phyloP scores from a whole-genome alignment of 805 yeast species.

The Peterozyma toletana region DNA sequence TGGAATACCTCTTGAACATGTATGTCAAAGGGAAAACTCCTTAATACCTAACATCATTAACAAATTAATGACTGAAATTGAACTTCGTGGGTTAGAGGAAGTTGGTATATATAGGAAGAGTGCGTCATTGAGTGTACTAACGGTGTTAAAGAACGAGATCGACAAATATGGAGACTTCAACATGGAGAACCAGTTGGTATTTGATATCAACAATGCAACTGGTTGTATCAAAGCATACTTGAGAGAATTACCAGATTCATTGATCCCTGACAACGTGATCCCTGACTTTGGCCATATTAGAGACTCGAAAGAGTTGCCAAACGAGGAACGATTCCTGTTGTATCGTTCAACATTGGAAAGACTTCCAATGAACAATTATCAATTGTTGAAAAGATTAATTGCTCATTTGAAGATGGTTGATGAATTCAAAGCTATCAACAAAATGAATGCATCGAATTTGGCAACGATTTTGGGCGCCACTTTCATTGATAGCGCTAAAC shows the following conservation, averaged over 20 bases:
- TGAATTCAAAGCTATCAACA: conserved; percentile 58
- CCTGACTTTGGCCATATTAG: conserved; percentile 41
- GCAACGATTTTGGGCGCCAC: conserved; percentile 82
- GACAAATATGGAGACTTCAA: conserved; percentile 39
- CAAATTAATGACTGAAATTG: conserved; percentile 66
- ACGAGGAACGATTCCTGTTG: conserved; percentile 14
- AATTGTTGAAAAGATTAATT: conserved; percentile 58
- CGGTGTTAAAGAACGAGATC: conserved; percentile 33
- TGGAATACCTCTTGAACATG: conserved; percentile 76
- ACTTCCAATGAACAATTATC: conserved; percentile 63
- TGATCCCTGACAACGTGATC: conserved; percentile 62
- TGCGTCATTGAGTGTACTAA: conserved; percentile 41
- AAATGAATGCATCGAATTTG: conserved; percentile 83
- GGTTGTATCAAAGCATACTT: conserved; percentile 80
- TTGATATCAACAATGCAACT: conserved; percentile 80
- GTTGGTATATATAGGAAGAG: conserved; percentile 81
- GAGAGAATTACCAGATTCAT: conserved; percentile 82
- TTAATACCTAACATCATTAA: conserved; percentile 60
- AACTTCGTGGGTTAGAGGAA: conserved; percentile 81
- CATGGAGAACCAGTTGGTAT: conserved; percentile 32
- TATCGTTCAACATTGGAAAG: conserved; percentile 18
- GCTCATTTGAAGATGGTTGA: conserved; percentile 67
- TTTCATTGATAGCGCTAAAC: conserved; percentile 45
- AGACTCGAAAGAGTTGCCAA: conserved; percentile 10
- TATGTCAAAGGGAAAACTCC: conserved; percentile 66